Base-by-base conservation (phyloP, 768 basidiomycete species). In the Tricholoma sp. region DNA sequence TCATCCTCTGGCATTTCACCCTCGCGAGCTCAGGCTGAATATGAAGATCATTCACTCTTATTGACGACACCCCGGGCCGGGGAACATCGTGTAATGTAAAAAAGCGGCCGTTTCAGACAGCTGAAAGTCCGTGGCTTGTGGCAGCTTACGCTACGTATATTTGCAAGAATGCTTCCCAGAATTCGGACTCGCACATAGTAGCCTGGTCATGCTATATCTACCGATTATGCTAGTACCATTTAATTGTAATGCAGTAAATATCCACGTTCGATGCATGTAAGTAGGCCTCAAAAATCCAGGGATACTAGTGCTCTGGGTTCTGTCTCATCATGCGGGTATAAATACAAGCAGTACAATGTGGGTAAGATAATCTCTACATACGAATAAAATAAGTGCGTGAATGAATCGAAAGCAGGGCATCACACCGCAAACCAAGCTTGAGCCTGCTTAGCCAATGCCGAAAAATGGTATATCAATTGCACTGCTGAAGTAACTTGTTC, bases 401-500 rank as follows among this genome's bases (percentile, higher is more conserved):
- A 46, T 22, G 45, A 46, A 46, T 29, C 47, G 16, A 31, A 22
- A 31, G 47, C 47, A 50, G 31, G 46, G 46, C 12, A 8, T 27
- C n/a, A 29, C n/a, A 22, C 22, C 2, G 11, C 39, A 41, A 39
- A 41, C 22, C 45, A 46, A 46, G 9, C 19, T 47, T 5, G 8
- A 27, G 11, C 24, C 24, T 14, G 12, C 46, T 47, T 4, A 47
- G 46, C 24, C 11, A 47, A 47, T 16, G 16, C 46, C 46, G 5
- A 47, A 14, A 43, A 16, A 2, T 47, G 21, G 31, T 6, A 24
- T 41, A 21, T 71, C 59, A 76, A 56, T 43, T 43, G 41, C 76
- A 78, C 49, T 70, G 65, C 29, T 64, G 74, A 6, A 78, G 61
- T 51, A 82, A 70, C 4, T 71, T 76, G 68, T 84, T 89, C 71